phyloP scores from a whole-genome alignment of 805 yeast genomes.

The Sugiyamaella qingdaonensis region DNA sequence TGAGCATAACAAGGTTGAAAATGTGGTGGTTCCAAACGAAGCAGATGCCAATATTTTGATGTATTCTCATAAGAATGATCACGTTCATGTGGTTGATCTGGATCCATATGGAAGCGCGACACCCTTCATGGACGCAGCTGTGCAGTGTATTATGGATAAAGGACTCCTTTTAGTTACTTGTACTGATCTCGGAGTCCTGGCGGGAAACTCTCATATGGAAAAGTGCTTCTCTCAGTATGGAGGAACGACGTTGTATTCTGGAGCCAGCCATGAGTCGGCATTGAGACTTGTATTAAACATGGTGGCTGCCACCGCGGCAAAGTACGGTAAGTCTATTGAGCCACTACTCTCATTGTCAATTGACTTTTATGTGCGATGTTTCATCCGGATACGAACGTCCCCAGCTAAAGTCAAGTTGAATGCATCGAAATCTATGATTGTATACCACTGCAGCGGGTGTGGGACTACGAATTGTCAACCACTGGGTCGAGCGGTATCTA shows the following conservation, averaged over 20 bases:
- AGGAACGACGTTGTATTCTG: constrained; percentile 81
- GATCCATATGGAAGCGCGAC: constrained; percentile 98
- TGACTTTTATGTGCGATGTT: constrained; percentile 87
- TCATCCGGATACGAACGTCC: constrained; percentile 69
- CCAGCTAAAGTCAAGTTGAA: constrained; percentile 80
- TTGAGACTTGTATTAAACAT: constrained; percentile 73
- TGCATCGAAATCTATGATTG: constrained; percentile 70
- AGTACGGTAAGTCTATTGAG: constrained; percentile 79
- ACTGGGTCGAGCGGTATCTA: constrained; percentile 53
- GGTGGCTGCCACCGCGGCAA: constrained; percentile 80
- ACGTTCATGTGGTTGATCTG: constrained; percentile 74
- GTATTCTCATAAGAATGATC: constrained; percentile 41
- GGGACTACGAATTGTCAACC: constrained; percentile 66
- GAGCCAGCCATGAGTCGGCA: constrained; percentile 91
- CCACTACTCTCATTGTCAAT: constrained; percentile 83
- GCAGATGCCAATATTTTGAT: constrained; percentile 91
- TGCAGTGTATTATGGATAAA: constrained; percentile 76
- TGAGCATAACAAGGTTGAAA: constrained; percentile 55
- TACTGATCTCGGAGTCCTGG: constrained; percentile 92
- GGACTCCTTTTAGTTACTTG: constrained; percentile 90
- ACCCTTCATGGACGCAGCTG: constrained; percentile 90
- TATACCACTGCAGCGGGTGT: constrained; percentile 86
- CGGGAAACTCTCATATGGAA: constrained; percentile 95
- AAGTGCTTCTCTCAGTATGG: constrained; percentile 94
- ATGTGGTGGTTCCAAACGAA: constrained; percentile 59